phyloP scores from a whole-genome alignment of 495 filamentous ascomycete genomes.

The Sordaria brevicollis region DNA sequence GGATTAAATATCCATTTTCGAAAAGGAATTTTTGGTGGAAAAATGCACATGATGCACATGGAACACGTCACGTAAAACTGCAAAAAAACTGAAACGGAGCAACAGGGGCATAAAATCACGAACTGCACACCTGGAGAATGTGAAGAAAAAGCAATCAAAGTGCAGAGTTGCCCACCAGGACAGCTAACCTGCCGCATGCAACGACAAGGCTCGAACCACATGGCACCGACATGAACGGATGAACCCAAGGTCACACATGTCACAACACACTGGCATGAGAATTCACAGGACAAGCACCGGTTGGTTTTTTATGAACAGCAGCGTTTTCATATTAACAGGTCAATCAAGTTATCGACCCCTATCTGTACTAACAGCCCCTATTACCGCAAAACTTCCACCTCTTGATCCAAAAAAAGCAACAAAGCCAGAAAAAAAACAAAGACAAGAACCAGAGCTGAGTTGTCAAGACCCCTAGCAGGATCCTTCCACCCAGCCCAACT shows the following conservation, averaged over 20 bases:
- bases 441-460: background rate
- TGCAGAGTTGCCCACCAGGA: too few relatives aligned
- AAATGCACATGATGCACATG: too few relatives aligned
- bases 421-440: background rate
- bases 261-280: background rate
- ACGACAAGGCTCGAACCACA: too few relatives aligned
- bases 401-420: background rate
- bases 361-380: background rate
- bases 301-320: background rate
- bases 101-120: too few relatives aligned
- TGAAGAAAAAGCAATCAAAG: too few relatives aligned
- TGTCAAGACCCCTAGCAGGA: background rate
- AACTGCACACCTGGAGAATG: too few relatives aligned
- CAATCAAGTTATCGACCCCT: background rate
- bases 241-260: background rate
- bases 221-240: too few relatives aligned
- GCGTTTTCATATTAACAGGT: background rate
- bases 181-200: too few relatives aligned
- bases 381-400: background rate
- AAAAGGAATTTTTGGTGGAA: too few relatives aligned
- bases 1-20: too few relatives aligned
- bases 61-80: too few relatives aligned
- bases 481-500: background rate
- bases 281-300: background rate
- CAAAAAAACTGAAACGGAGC: too few relatives aligned